Evolutionary conservation across 2,329 filamentous ascomycete species (phyloP), one percentile per base, ranked within the genome.

Genomic region (Calonectria henricotiae): DNA sequence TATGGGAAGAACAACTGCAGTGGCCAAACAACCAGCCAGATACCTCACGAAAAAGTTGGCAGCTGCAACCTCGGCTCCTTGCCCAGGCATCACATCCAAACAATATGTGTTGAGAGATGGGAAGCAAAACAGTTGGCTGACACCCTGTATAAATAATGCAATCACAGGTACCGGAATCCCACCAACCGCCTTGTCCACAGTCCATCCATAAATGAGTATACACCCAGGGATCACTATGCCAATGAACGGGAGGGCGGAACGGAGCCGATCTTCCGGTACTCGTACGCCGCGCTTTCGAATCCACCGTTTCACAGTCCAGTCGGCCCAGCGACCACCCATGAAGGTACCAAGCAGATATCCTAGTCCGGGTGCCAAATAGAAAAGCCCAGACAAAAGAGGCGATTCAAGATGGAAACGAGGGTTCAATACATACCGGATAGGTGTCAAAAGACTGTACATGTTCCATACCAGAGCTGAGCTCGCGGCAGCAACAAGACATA

Each of bases 1-100:
- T 1, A 91, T 92, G 0, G 94, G 94, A 67, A 96, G 84, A 63
- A 93, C 93, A 1, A 90, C 89, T 0, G 92, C 94, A 2, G 90
- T 92, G 0, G 89, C 93, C 3, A 89, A 82, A 9, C 92, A 93
- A 0, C 91, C 94, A 74, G 95, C 93, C 7, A 94, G 78, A 80
- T 96, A 96, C 9, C 94, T 86, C 61, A 94, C 86, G 77, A 94
- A 90, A 80, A 95, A 96, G 80, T 96, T 96, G 0, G 93, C 92
- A 0, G 93, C 93, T 49, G 94, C 89, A 4, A 96, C 92, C 77
- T 96, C 93, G 4, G 91, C 89, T 54, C 90, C 90, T 35, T 88
- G 85, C 1, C 86, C 86, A 0, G 79, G 92, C 91, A 95, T 94
- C 12, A 96, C 93, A 79, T 96, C 94, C 47, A 96, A 82, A 79